These are phyloP conservation scores for Suhomyces faveliae DNA, from an alignment of 805 yeast species.

Conservation along the genomic window DNA sequence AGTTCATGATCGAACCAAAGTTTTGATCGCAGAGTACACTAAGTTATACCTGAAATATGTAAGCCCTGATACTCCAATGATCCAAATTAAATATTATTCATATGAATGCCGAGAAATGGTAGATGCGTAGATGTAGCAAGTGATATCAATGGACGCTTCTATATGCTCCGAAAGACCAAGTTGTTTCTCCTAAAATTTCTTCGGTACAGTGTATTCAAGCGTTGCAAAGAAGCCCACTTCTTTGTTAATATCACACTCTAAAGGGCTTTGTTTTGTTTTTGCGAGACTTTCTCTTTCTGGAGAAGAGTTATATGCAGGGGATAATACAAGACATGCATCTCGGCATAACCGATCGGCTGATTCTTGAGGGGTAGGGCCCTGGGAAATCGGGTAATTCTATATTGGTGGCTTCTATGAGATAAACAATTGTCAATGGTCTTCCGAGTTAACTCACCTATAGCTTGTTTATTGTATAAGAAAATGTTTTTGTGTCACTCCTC, in stretches of 20 bases:
- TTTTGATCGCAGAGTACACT: neutral
- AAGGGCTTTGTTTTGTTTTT: neutral
- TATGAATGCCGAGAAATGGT: neutral
- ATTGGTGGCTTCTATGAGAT: too few relatives aligned
- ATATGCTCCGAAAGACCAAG: neutral
- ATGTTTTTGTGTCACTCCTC: slow-evolving; percentile 1
- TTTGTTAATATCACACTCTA: neutral
- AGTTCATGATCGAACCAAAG: slow-evolving; percentile 20
- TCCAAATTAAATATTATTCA: neutral
- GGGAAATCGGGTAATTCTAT: too few relatives aligned
- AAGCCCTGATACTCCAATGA: neutral
- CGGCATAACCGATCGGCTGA: neutral
- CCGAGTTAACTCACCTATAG: too few relatives aligned
- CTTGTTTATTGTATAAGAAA: too few relatives aligned
- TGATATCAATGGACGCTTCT: neutral
- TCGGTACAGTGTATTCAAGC: neutral
- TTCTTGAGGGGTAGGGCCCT: too few relatives aligned
- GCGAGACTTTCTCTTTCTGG: slow-evolving; percentile 1
- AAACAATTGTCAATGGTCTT: too few relatives aligned
- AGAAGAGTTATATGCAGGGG: neutral
- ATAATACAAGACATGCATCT: neutral
- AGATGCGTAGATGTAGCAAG: neutral
- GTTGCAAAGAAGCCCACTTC: neutral
- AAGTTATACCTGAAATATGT: neutral
- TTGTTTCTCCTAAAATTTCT: neutral